Evolutionary conservation across 306 rosid species (phyloP).

Genomic region (Parietaria judaica): DNA sequence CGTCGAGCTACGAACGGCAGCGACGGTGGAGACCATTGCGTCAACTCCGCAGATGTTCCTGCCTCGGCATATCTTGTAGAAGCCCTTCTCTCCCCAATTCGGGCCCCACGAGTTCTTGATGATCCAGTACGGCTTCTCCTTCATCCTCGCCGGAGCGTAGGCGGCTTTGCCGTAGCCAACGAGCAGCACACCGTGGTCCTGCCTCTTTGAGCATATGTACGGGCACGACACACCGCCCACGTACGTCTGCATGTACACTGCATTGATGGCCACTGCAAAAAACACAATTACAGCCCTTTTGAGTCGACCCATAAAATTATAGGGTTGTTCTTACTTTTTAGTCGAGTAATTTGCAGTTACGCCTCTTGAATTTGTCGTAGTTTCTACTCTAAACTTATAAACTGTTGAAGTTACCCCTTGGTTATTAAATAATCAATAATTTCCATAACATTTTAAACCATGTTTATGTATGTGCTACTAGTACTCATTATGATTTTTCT

Average conservation of each 20-base stretch:
- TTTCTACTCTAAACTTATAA: no score
- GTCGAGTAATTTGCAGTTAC: no score
- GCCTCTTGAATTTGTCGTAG: no score
- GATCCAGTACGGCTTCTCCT: slow-evolving; percentile 89
- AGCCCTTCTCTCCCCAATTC: slow-evolving; percentile 92
- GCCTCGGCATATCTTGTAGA: slow-evolving; percentile 77
- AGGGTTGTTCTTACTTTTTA: no score
- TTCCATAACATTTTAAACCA: no score
- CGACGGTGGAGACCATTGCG: slow-evolving; percentile 76
- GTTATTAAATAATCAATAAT: no score
- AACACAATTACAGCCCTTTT: slow-evolving; percentile 4
- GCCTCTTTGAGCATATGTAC: slow-evolving; percentile 63
- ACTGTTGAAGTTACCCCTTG: no score
- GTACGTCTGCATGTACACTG: slow-evolving; percentile 93
- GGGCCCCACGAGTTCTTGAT: slow-evolving; percentile 94
- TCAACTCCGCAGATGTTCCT: slow-evolving; percentile 85
- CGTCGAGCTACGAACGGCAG: slow-evolving; percentile 38
- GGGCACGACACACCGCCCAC: slow-evolving; percentile 93
- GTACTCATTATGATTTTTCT: no score
- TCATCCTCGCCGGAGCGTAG: slow-evolving; percentile 69
- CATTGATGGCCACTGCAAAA: slow-evolving; percentile 82
- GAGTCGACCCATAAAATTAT: background rate
- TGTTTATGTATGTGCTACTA: no score
- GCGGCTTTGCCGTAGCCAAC: slow-evolving; percentile 79
- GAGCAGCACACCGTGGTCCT: slow-evolving; percentile 75